phyloP scores from a whole-genome alignment of 2,329 filamentous ascomycete genomes.

The Pyrenochaeta sp. region DNA sequence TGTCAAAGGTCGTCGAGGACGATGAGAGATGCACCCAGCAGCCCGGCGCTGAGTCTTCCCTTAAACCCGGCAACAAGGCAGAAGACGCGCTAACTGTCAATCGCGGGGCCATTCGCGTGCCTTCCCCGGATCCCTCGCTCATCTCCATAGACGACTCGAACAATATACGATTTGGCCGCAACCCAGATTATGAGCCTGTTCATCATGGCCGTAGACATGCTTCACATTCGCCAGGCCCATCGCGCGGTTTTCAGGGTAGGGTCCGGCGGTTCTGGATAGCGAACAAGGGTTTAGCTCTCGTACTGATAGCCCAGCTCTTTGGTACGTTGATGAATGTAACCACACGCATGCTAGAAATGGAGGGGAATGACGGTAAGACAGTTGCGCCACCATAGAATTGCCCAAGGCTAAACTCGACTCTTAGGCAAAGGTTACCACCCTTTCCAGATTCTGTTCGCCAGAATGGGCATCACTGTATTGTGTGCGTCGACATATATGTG shows the following conservation, averaged over 20 bases:
- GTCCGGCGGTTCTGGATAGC: constrained; percentile 62
- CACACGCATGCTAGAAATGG: constrained; percentile 75
- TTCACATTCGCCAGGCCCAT: constrained; percentile 33
- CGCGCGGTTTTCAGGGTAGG: constrained; percentile 27
- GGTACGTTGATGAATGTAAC: constrained; percentile 86
- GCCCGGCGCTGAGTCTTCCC: constrained; percentile 15
- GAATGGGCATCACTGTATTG: constrained; percentile 77
- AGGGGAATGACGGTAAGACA: constrained; percentile 64
- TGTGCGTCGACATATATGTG: constrained; percentile 78
- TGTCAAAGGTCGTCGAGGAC: constrained; percentile 24
- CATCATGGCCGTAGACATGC: constrained; percentile 23
- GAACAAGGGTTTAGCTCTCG: constrained; percentile 77
- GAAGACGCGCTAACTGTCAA: constrained; percentile 33
- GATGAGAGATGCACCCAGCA: constrained; percentile 28
- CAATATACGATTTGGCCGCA: constrained; percentile 37
- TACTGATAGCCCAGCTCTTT: constrained; percentile 80
- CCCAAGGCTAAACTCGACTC: not conserved
- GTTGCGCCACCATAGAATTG: not conserved
- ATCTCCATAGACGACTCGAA: constrained; percentile 46
- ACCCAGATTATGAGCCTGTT: constrained; percentile 24
- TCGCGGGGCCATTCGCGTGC: constrained; percentile 41
- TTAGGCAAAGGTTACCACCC: constrained; percentile 74
- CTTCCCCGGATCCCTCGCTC: constrained; percentile 44
- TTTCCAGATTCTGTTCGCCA: constrained; percentile 78
- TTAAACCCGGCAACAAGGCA: constrained; percentile 41